Conservation (phyloP, 1,284 basidiomycete species). For the Mycena sp. region DNA sequence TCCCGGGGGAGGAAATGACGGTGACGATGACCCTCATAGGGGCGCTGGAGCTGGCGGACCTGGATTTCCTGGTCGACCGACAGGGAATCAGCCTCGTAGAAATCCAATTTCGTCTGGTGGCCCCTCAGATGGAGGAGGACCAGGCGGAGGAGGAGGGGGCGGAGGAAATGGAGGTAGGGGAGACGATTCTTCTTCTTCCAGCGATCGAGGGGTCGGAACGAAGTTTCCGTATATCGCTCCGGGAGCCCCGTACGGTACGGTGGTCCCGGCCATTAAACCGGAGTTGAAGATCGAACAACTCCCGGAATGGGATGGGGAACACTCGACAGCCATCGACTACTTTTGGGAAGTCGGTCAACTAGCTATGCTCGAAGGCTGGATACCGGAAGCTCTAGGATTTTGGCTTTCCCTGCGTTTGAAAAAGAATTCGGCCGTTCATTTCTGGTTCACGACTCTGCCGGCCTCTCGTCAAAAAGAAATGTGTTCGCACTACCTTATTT, state of each 20-base stretch:
- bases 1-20: no score
- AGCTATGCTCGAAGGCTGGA: slow-evolving; percentile 2
- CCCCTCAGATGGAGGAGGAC: background rate
- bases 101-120: no score
- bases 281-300: slow-evolving; percentile 17
- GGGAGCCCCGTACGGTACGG: slow-evolving; percentile 1
- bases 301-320: slow-evolving; percentile 19
- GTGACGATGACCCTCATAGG: no score
- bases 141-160: background rate
- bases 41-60: no score
- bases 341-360: slow-evolving; percentile 12
- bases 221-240: background rate
- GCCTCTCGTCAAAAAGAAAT: background rate
- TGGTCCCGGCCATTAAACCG: slow-evolving; percentile 16
- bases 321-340: slow-evolving; percentile 9
- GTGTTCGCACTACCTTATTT: background rate
- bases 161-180: background rate
- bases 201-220: background rate
- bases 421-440: background rate
- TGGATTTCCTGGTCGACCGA: no score
- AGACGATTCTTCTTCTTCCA: no score
- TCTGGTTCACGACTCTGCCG: slow-evolving; percentile 19
- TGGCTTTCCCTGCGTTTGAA: slow-evolving; percentile 10
- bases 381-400: slow-evolving; percentile 3
- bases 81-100: no score